Evolutionary conservation across 1,139 yeast genomes (phyloP).

Genomic region (Waltiozyma sp.): DNA sequence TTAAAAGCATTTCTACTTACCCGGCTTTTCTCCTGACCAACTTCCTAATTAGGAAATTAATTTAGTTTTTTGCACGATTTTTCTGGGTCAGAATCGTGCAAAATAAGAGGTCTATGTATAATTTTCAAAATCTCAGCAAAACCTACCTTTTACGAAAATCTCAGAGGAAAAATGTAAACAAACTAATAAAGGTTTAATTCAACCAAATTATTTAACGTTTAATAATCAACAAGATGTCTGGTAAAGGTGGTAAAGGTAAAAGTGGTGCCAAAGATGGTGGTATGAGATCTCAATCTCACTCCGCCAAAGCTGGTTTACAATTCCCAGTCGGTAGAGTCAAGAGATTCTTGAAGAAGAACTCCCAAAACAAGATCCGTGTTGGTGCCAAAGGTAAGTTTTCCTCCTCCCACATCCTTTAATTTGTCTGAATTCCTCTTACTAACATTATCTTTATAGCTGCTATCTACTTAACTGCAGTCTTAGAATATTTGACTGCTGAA

Average conservation of each 20-base stretch:
- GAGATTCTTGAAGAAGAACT: slow-evolving; percentile 84
- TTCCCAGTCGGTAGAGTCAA: slow-evolving; percentile 99
- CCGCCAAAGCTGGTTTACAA: slow-evolving; percentile 95
- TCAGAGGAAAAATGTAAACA: slow-evolving; percentile 1
- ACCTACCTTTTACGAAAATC: slow-evolving; percentile 1
- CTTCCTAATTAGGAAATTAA: background rate
- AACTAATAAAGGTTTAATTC: background rate
- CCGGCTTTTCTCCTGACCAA: no score
- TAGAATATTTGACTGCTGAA: slow-evolving; percentile 96
- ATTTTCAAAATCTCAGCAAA: background rate
- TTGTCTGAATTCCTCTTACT: slow-evolving; percentile 4
- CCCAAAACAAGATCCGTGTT: slow-evolving; percentile 89
- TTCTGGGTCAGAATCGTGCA: background rate
- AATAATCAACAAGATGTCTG: slow-evolving; percentile 49
- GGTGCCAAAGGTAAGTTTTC: slow-evolving; percentile 59
- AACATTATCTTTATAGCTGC: slow-evolving; percentile 42
- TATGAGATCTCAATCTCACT: slow-evolving; percentile 72
- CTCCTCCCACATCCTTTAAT: background rate
- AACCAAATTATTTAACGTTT: background rate
- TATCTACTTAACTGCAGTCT: slow-evolving; percentile 90
- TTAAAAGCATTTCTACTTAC: no score
- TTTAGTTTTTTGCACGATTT: background rate
- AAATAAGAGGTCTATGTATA: background rate
- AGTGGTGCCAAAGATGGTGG: slow-evolving; percentile 64
- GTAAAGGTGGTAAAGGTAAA: slow-evolving; percentile 96